A percentile compares a stretch with the other conserved stretches of the same genome.
Evolutionary conservation across 2,329 filamentous ascomycete genomes (phyloP).

Genomic region (Colletotrichum trifolii): DNA sequence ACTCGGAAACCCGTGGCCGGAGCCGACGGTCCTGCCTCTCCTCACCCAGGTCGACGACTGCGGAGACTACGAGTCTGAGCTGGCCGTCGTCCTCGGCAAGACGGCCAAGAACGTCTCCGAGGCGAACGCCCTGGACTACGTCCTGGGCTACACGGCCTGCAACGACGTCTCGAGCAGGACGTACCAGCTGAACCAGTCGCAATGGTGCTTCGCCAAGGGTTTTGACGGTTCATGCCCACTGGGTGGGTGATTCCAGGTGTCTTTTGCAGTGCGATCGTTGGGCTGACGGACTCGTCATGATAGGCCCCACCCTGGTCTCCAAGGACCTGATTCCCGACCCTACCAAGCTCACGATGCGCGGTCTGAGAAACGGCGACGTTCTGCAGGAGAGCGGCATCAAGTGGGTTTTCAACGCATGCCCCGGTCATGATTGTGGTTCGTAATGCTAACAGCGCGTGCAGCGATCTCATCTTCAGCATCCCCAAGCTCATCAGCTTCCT

Average conservation of each 20-base stretch:
- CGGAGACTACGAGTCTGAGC: conserved; percentile 69
- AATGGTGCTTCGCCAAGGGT: conserved; percentile 69
- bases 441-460: conserved; percentile 47
- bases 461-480: conserved; percentile 66
- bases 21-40: conserved; percentile 63
- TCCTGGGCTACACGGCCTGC: conserved; percentile 71
- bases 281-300: background rate
- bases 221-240: conserved; percentile 67
- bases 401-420: conserved; percentile 39
- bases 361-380: conserved; percentile 61
- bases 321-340: conserved; percentile 54
- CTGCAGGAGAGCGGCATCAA: conserved; percentile 56
- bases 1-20: conserved; percentile 65
- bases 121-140: conserved; percentile 66
- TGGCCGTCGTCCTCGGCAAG: conserved; percentile 66
- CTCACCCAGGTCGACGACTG: conserved; percentile 59
- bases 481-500: conserved; percentile 55
- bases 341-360: conserved; percentile 52
- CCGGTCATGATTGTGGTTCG: conserved; percentile 41
- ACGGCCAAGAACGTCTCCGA: conserved; percentile 65
- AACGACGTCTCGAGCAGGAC: conserved; percentile 73
- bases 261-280: background rate
- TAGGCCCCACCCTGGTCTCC: conserved; percentile 62
- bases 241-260: conserved; percentile 19
- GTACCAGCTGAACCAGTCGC: conserved; percentile 63